Percentiles rank a stretch among this genome's conserved stretches.
These are phyloP conservation scores for Arachis stenosperma DNA, from an alignment of 306 rosid genomes.

Conservation along the genomic window DNA sequence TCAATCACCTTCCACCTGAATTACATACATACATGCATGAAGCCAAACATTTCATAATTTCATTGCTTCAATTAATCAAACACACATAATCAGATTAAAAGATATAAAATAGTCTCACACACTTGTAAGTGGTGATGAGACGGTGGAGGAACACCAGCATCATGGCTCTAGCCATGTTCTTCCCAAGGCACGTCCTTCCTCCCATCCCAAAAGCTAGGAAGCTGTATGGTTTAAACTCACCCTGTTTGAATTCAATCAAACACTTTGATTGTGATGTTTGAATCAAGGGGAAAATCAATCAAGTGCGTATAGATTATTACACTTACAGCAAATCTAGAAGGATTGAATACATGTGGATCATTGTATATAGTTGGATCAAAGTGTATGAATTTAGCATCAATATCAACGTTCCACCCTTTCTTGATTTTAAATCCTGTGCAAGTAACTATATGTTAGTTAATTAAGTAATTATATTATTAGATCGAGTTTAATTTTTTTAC, in stretches of 20 bases:
- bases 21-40: neutral
- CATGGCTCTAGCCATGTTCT: conserved; percentile 87
- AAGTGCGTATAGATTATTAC: too few relatives aligned
- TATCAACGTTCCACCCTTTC: conserved; percentile 81
- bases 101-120: conserved; percentile 2
- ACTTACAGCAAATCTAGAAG: conserved; percentile 75
- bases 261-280: neutral
- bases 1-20: conserved; percentile 77
- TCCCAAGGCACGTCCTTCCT: conserved; percentile 87
- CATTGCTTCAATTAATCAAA: neutral
- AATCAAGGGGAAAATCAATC: neutral
- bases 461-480: too few relatives aligned
- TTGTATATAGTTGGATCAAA: conserved; percentile 59
- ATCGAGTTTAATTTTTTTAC: too few relatives aligned
- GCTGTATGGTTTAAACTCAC: conserved; percentile 62
- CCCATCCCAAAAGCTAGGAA: conserved; percentile 95
- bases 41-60: neutral
- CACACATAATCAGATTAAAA: neutral
- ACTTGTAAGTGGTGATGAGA: conserved; percentile 70
- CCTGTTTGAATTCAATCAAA: conserved; percentile 41
- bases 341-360: conserved; percentile 67
- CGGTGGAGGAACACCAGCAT: conserved; percentile 89
- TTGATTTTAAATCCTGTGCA: conserved; percentile 65
- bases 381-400: conserved; percentile 82
- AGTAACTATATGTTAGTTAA: too few relatives aligned